Evolutionary conservation across 1,139 yeast species (phyloP).

Genomic region (Sugiyamaella neomexicana): DNA sequence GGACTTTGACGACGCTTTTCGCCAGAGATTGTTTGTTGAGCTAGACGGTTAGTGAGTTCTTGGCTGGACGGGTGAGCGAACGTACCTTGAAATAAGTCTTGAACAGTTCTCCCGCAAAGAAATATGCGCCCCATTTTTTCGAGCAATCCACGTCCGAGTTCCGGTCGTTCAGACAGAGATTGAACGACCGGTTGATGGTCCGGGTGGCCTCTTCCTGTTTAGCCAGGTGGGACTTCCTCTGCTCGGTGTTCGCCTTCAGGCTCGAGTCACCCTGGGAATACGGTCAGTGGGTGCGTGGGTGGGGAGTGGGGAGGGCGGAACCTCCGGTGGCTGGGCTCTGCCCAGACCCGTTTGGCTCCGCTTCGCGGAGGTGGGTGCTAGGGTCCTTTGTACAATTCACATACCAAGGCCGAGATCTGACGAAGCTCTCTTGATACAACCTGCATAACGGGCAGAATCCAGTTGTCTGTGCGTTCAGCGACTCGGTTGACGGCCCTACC

Average conservation of each 20-base stretch:
- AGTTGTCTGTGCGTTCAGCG: slow-evolving; percentile 61
- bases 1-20: slow-evolving; percentile 72
- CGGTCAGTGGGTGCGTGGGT: too few relatives aligned
- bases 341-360: not conserved
- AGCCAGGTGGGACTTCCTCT: slow-evolving; percentile 11
- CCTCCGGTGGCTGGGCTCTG: too few relatives aligned
- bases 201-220: slow-evolving; percentile 55
- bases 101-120: slow-evolving; percentile 70
- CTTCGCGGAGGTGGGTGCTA: too few relatives aligned
- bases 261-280: slow-evolving; percentile 6
- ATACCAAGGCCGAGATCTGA: slow-evolving; percentile 34
- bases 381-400: too few relatives aligned
- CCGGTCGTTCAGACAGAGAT: slow-evolving; percentile 76
- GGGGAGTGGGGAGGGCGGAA: too few relatives aligned
- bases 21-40: slow-evolving; percentile 74
- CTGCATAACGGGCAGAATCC: slow-evolving; percentile 66
- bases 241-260: not conserved
- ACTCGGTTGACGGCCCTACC: slow-evolving; percentile 49
- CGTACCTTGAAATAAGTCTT: slow-evolving; percentile 59
- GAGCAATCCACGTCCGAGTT: slow-evolving; percentile 51
- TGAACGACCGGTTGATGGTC: slow-evolving; percentile 69
- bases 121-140: slow-evolving; percentile 68
- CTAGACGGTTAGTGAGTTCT: slow-evolving; percentile 9
- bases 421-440: slow-evolving; percentile 58
- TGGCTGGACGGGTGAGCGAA: not conserved